Percentiles rank a stretch among this genome's conserved stretches.
Conservation (phyloP, 2,329 filamentous ascomycete species). For the Calonectria pauciramosa region DNA sequence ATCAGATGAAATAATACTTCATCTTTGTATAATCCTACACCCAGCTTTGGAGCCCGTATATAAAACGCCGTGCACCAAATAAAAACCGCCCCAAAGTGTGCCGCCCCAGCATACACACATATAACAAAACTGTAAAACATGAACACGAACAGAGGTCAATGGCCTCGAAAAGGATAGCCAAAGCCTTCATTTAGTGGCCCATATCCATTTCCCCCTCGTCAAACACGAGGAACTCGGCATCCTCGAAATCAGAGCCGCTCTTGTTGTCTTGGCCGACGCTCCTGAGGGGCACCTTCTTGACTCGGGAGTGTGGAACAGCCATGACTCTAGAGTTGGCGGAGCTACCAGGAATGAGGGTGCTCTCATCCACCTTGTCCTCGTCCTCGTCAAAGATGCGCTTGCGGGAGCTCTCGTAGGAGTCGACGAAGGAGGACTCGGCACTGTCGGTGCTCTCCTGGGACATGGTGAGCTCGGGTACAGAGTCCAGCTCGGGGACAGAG, state of each 20-base stretch:
- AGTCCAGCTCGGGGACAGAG: conserved; percentile 52
- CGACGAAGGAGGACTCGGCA: conserved; percentile 39
- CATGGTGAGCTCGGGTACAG: conserved; percentile 64
- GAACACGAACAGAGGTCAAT: background rate
- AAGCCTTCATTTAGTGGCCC: conserved; percentile 27
- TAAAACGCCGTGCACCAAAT: conserved; percentile 41
- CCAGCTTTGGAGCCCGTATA: conserved; percentile 40
- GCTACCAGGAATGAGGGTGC: conserved; percentile 53
- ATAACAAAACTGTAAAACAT: conserved; percentile 24
- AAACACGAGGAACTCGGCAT: conserved; percentile 75
- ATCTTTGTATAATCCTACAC: conserved; percentile 28
- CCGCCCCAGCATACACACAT: conserved; percentile 25
- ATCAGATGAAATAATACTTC: conserved; percentile 16
- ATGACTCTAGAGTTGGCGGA: conserved; percentile 60
- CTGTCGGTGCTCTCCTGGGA: conserved; percentile 68
- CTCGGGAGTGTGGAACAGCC: conserved; percentile 60
- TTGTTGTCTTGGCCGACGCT: conserved; percentile 55
- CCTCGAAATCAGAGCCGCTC: conserved; percentile 72
- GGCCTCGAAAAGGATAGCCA: background rate
- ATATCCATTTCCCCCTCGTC: conserved; percentile 58
- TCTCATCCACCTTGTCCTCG: conserved; percentile 54
- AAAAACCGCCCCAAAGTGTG: conserved; percentile 26
- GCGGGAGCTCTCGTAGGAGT: conserved; percentile 47
- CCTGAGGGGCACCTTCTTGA: conserved; percentile 56
- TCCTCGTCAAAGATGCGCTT: conserved; percentile 63